These are phyloP conservation scores for Apiospora saccharicola DNA, from an alignment of 2,329 filamentous ascomycete genomes.

Conservation along the genomic window DNA sequence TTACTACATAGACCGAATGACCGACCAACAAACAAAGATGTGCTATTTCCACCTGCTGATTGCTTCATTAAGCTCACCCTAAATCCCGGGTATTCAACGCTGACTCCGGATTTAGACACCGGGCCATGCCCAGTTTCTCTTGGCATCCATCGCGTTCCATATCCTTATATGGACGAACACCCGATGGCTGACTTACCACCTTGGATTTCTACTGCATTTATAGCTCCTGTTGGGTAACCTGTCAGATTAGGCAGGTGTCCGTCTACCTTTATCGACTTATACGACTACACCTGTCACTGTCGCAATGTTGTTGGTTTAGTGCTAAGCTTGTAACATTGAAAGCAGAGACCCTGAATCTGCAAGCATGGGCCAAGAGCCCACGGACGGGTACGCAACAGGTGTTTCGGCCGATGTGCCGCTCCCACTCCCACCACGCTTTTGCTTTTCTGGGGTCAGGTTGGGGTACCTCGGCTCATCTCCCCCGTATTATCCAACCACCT, in stretches of 20 bases:
- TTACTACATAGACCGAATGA: neutral
- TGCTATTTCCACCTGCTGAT: neutral
- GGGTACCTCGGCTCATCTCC: conserved; percentile 18
- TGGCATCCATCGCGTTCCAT: conserved; percentile 28
- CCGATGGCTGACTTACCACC: neutral
- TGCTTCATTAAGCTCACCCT: neutral
- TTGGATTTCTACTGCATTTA: neutral
- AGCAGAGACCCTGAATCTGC: neutral
- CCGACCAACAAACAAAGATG: too few species aligned
- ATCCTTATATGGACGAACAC: neutral
- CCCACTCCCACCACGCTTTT: neutral
- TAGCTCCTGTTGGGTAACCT: neutral
- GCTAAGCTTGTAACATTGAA: neutral
- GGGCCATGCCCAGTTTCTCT: conserved; percentile 21
- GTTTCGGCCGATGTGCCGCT: conserved; percentile 7
- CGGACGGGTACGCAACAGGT: neutral
- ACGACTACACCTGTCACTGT: neutral
- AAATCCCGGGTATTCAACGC: neutral
- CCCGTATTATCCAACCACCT: conserved; percentile 21
- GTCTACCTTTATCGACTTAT: neutral
- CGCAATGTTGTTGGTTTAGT: neutral
- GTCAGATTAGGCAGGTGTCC: conserved; percentile 8
- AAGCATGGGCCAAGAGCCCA: neutral
- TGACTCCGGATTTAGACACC: neutral
- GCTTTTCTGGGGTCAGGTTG: conserved; percentile 11